These are phyloP conservation scores for Oehlia diaphana DNA, from an alignment of 192 early-diverging fungal species.

Conservation along the genomic window DNA sequence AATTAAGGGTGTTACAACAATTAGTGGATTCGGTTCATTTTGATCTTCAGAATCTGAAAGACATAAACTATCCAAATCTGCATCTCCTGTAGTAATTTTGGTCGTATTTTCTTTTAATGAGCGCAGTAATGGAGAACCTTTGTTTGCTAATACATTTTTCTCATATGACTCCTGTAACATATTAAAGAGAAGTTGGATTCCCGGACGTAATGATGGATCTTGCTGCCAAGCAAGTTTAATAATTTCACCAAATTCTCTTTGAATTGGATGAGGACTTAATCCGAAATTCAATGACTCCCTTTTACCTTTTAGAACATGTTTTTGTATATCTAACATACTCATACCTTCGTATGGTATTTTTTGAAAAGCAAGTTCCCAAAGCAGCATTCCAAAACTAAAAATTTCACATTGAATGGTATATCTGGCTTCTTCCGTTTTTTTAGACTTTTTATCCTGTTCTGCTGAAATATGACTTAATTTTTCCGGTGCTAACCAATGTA, in stretches of 20 bases:
- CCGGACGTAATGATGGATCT: slow-evolving; percentile 7
- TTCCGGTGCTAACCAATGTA: slow-evolving; percentile 29
- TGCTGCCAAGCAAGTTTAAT: slow-evolving; percentile 14
- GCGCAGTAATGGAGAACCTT: neutral
- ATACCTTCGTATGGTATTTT: neutral
- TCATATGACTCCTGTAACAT: neutral
- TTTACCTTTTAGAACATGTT: slow-evolving; percentile 7
- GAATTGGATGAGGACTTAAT: neutral
- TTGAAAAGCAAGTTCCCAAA: slow-evolving; percentile 3
- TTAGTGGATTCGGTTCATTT: neutral
- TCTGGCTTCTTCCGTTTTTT: neutral
- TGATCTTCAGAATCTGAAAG: neutral
- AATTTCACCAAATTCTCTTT: neutral
- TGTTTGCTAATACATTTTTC: neutral
- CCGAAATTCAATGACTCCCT: neutral
- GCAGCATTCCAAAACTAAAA: slow-evolving; percentile 21
- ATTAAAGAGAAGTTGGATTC: neutral
- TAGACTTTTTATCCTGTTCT: neutral
- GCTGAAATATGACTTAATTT: neutral
- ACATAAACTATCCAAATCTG: neutral
- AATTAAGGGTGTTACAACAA: neutral
- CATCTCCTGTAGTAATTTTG: neutral
- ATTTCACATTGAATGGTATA: slow-evolving; percentile 33
- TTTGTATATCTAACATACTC: neutral
- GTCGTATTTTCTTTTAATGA: too few relatives aligned